phyloP scores from a whole-genome alignment of 306 rosid genomes.

The Prunus salicina region DNA sequence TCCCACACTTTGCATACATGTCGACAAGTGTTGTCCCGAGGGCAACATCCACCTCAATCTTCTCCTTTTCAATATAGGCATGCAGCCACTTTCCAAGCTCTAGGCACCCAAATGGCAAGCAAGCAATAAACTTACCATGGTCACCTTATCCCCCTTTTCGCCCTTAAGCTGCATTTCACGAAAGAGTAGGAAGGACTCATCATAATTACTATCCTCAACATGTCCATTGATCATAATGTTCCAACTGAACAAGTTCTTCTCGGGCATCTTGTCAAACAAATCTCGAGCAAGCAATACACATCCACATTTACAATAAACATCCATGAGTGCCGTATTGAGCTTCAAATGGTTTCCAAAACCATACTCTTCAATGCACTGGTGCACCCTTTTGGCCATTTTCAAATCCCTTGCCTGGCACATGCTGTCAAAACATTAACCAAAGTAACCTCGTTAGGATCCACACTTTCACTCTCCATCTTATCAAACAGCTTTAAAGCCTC shows the following conservation, averaged over 20 bases:
- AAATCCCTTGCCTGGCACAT: slow-evolving; percentile 17
- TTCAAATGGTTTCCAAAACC: slow-evolving; percentile 17
- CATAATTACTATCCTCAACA: slow-evolving; percentile 19
- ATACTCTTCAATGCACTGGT: slow-evolving; percentile 1
- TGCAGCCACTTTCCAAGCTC: slow-evolving; percentile 30
- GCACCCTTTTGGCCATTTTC: slow-evolving; percentile 15
- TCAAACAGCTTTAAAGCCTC: slow-evolving; percentile 15
- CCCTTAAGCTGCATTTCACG: slow-evolving; percentile 24
- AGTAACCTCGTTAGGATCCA: slow-evolving; percentile 22
- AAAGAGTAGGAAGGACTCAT: slow-evolving; percentile 21
- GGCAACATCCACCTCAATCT: slow-evolving; percentile 17
- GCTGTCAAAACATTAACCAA: slow-evolving; percentile 21
- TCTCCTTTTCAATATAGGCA: slow-evolving; percentile 19
- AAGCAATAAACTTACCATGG: slow-evolving; percentile 24
- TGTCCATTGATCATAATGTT: slow-evolving; percentile 25
- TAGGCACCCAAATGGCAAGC: slow-evolving; percentile 32
- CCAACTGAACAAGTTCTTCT: slow-evolving; percentile 26
- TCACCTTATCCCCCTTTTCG: slow-evolving; percentile 23
- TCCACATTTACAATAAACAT: slow-evolving; percentile 28
- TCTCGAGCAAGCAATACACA: slow-evolving; percentile 18
- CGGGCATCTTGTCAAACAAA: slow-evolving; percentile 14
- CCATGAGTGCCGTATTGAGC: slow-evolving; percentile 22
- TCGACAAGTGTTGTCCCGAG: slow-evolving; percentile 24
- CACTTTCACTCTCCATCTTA: slow-evolving; percentile 13
- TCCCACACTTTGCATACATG: slow-evolving; percentile 31